Evolutionary conservation across 805 yeast species (phyloP).

Genomic region (Yamadazyma laniorum): DNA sequence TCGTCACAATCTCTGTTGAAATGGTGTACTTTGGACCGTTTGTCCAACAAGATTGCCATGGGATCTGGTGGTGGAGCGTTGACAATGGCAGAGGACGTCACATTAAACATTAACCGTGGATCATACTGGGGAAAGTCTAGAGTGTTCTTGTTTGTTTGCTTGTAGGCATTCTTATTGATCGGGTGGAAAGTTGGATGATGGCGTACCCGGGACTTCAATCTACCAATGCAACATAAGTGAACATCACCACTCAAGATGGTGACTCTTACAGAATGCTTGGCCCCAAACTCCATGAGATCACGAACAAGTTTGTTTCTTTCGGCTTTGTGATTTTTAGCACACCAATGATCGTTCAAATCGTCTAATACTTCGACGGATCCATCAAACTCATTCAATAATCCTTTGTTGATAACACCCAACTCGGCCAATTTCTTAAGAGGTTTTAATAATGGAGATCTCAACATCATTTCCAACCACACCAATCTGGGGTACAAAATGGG

Average conservation of each 20-base stretch:
- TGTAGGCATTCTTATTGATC: conserved; percentile 19
- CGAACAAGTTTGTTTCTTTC: conserved; percentile 76
- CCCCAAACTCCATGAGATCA: conserved; percentile 63
- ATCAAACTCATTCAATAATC: conserved; percentile 87
- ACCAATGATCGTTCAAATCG: conserved; percentile 96
- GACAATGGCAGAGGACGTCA: conserved; percentile 85
- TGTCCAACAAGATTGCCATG: conserved; percentile 72
- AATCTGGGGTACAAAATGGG: conserved; percentile 94
- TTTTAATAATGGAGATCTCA: conserved; percentile 55
- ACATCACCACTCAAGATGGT: conserved; percentile 93
- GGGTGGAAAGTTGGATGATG: conserved; percentile 27
- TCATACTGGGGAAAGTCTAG: conserved; percentile 60
- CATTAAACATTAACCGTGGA: conserved; percentile 74
- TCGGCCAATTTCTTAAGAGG: conserved; percentile 64
- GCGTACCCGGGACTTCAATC: conserved; percentile 59
- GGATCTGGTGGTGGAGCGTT: conserved; percentile 92
- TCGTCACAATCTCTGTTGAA: conserved; percentile 68
- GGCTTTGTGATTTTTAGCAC: conserved; percentile 78
- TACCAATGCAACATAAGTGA: conserved; percentile 81
- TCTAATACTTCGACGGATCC: conserved; percentile 89
- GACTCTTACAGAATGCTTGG: conserved; percentile 61
- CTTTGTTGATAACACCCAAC: conserved; percentile 61
- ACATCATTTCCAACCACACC: conserved; percentile 82
- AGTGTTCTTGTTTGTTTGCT: conserved; percentile 39
- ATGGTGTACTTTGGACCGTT: conserved; percentile 65